Evolutionary conservation across 2,329 filamentous ascomycete genomes (phyloP).

Genomic region (Xylariaceae sp.): DNA sequence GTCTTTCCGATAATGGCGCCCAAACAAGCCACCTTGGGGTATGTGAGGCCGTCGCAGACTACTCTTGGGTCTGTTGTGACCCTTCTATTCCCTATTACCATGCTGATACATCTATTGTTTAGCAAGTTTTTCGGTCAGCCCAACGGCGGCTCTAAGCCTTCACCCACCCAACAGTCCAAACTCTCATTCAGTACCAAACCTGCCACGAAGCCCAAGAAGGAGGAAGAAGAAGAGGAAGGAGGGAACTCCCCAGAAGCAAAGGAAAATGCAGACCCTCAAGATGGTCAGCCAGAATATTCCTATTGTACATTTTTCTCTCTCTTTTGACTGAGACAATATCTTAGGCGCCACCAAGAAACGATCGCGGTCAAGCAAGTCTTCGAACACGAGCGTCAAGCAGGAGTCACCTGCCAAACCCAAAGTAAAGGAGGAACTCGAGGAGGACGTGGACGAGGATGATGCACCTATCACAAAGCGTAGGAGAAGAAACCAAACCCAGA

Average conservation of each 20-base stretch:
- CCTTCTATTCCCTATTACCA: too few species aligned
- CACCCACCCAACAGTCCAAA: conserved; percentile 70
- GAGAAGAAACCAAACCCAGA: conserved; percentile 43
- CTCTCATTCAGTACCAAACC: conserved; percentile 67
- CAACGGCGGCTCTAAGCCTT: conserved; percentile 56
- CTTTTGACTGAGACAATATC: too few species aligned
- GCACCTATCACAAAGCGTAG: conserved; percentile 58
- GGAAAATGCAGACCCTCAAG: conserved; percentile 36
- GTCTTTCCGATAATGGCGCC: conserved; percentile 28
- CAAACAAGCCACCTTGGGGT: conserved; percentile 34
- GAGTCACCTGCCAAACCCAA: conserved; percentile 29
- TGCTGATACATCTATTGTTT: conserved; percentile 10
- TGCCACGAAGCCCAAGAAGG: conserved; percentile 33
- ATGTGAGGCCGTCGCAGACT: conserved; percentile 33
- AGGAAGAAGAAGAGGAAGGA: too few species aligned
- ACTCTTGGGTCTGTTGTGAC: conserved; percentile 30
- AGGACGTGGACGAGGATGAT: conserved; percentile 39
- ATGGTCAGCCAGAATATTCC: conserved; percentile 31
- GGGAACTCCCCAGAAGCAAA: too few species aligned
- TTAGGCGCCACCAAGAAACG: conserved; percentile 50
- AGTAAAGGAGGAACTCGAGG: conserved; percentile 30
- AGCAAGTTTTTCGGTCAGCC: conserved; percentile 83
- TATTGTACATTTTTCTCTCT: too few species aligned
- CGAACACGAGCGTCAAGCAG: conserved; percentile 21
- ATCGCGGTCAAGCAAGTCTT: conserved; percentile 26